Conservation (phyloP, 805 yeast genomes). For the Candida xiaguanensis region DNA sequence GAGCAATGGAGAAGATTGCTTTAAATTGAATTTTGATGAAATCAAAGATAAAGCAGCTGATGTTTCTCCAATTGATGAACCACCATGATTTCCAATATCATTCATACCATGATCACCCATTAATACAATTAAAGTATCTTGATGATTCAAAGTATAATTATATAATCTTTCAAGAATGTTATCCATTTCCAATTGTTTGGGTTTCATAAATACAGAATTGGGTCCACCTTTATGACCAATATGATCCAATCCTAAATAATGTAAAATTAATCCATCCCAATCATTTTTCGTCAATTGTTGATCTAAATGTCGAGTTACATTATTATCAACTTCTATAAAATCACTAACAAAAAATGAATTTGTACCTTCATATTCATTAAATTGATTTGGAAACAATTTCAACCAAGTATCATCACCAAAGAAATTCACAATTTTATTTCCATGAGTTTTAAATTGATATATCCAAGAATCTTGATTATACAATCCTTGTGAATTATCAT, state of each 20-base stretch:
- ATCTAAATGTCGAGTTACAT: conserved; percentile 85
- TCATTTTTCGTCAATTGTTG: conserved; percentile 43
- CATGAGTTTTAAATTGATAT: conserved; percentile 47
- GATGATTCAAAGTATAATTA: conserved; percentile 14
- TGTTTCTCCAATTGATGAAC: conserved; percentile 89
- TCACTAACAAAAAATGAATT: conserved; percentile 93
- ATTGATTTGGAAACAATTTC: conserved; percentile 70
- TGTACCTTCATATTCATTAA: conserved; percentile 75
- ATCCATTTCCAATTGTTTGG: conserved; percentile 87
- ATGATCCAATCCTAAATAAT: conserved; percentile 92
- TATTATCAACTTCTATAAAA: conserved; percentile 87
- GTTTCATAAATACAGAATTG: conserved; percentile 69
- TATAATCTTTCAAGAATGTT: conserved; percentile 52
- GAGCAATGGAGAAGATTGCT: conserved; percentile 35
- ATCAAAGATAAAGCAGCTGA: conserved; percentile 75
- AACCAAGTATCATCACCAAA: conserved; percentile 99
- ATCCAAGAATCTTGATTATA: conserved; percentile 85
- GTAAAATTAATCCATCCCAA: conserved; percentile 89
- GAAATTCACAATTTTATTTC: conserved; percentile 53
- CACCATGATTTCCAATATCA: conserved; percentile 95
- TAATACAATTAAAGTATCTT: conserved; percentile 62
- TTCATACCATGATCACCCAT: conserved; percentile 98
- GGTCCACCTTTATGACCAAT: conserved; percentile 99
- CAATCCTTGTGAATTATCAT: conserved; percentile 63
- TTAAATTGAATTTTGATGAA: conserved; percentile 47